Evolutionary conservation across 2,329 filamentous ascomycete species (phyloP).

Genomic region (Thelonectria discophora): DNA sequence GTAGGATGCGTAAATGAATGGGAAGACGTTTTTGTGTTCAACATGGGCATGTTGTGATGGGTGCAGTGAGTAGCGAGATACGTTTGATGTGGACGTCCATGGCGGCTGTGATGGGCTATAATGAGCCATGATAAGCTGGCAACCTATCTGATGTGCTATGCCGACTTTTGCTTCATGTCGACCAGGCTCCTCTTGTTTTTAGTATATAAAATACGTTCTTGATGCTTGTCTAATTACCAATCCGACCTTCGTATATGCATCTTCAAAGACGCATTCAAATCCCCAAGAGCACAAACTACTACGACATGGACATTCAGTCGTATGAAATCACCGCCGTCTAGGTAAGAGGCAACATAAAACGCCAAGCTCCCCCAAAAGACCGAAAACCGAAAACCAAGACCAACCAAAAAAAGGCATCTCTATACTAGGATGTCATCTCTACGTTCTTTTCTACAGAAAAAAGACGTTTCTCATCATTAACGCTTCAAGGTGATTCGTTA

Average conservation of each 20-base stretch:
- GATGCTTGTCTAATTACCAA: background rate
- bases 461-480: background rate
- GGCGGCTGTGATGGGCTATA: no score
- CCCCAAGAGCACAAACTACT: background rate
- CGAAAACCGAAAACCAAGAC: background rate
- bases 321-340: conserved; percentile 4
- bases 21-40: conserved; percentile 37
- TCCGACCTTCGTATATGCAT: conserved; percentile 12
- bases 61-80: background rate
- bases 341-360: background rate
- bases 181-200: background rate
- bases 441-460: no score
- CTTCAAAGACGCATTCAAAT: conserved; percentile 5
- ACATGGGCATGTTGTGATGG: background rate
- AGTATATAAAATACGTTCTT: conserved; percentile 2
- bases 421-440: no score
- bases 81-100: background rate
- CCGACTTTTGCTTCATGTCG: no score
- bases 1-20: conserved; percentile 39
- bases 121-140: no score
- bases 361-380: background rate
- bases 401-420: background rate
- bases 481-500: background rate
- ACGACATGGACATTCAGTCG: conserved; percentile 6
- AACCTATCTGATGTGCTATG: no score